Conservation (phyloP, 441 rosid species). For the Corymbia calophylla region DNA sequence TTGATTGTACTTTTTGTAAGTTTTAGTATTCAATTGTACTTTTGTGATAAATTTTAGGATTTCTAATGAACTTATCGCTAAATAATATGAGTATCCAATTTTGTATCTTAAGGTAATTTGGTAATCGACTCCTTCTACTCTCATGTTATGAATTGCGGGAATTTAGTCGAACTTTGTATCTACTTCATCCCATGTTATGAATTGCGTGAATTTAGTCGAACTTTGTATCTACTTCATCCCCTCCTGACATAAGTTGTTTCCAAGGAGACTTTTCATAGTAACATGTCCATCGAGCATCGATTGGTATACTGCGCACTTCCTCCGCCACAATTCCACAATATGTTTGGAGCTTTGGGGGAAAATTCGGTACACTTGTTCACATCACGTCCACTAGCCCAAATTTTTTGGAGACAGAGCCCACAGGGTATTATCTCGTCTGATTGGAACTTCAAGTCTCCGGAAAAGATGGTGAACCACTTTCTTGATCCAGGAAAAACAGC, state of each 20-base stretch:
- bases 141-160: background rate
- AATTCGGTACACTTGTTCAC: no score
- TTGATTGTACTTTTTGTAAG: no score
- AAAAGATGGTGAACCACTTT: no score
- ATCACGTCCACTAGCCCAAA: no score
- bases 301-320: background rate
- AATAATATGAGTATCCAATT: background rate
- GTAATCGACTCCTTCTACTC: background rate
- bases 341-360: no score
- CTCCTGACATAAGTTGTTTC: background rate
- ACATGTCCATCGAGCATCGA: background rate
- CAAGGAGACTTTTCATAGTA: background rate
- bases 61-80: no score
- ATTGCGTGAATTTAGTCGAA: background rate
- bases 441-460: no score
- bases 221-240: background rate
- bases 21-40: no score
- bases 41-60: no score
- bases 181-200: background rate
- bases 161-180: background rate
- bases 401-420: no score
- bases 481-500: no score
- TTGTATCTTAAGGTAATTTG: background rate
- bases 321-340: fast-evolving
- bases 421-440: no score